phyloP scores from a whole-genome alignment of 768 basidiomycete genomes.

The Dacryopinax primogenitus region DNA sequence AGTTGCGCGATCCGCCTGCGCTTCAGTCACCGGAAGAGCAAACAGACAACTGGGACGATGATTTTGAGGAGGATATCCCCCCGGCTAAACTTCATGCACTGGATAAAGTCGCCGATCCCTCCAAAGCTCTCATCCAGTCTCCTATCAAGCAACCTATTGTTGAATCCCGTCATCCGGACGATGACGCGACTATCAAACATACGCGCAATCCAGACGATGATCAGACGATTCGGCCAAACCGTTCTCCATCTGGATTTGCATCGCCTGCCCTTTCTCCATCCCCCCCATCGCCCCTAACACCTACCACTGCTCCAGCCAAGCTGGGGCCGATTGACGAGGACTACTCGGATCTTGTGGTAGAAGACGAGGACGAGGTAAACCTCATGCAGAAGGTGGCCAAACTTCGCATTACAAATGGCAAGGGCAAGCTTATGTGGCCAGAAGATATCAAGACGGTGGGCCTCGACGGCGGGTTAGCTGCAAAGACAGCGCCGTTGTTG shows the following conservation, averaged over 20 bases:
- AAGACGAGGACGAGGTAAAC: constrained; percentile 51
- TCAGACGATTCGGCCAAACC: constrained; percentile 59
- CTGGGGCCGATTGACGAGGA: constrained; percentile 71
- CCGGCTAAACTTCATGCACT: constrained; percentile 73
- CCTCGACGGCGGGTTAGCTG: constrained; percentile 23
- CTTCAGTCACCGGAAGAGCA: constrained; percentile 70
- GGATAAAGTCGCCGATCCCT: constrained; percentile 39
- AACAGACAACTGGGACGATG: constrained; percentile 96
- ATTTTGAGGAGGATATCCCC: constrained; percentile 89
- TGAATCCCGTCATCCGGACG: constrained; percentile 22
- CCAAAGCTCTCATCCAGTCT: constrained; percentile 18
- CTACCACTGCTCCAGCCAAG: constrained; percentile 25
- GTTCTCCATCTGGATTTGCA: constrained; percentile 1
- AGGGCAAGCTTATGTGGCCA: constrained; percentile 66
- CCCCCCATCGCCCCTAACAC: constrained; percentile 3
- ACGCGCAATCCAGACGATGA: constrained; percentile 49
- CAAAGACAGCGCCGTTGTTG: constrained; percentile 57
- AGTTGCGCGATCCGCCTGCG: not conserved
- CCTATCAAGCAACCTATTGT: constrained; percentile 7
- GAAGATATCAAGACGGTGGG: constrained; percentile 77
- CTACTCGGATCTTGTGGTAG: constrained; percentile 76
- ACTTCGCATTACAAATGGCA: constrained; percentile 60
- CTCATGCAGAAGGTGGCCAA: constrained; percentile 69
- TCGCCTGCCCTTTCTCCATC: not conserved
- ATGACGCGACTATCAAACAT: constrained; percentile 16